Conservation (phyloP, 1,139 yeast genomes). For the Insectozyma bohioensis region DNA sequence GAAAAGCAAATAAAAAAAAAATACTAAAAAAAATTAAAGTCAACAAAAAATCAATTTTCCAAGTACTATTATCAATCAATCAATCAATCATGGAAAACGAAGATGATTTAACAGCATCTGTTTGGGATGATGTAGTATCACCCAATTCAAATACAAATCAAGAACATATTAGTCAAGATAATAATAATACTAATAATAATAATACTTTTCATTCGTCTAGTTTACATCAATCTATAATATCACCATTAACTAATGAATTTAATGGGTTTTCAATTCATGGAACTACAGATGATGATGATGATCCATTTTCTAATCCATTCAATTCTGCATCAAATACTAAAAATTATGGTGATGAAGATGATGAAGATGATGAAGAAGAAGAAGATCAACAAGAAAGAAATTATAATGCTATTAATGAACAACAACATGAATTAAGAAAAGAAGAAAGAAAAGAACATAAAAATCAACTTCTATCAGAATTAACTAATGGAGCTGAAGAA, state of each 20-base stretch:
- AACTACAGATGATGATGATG: no score
- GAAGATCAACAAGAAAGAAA: constrained; percentile 16
- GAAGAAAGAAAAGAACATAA: constrained; percentile 39
- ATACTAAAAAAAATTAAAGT: no score
- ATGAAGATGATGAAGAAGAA: constrained; percentile 21
- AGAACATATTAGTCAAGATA: neutral
- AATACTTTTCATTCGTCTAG: constrained; percentile 11
- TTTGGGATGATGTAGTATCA: constrained; percentile 39
- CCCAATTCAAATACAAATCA: constrained; percentile 15
- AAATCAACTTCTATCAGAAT: constrained; percentile 34
- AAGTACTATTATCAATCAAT: neutral
- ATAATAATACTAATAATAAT: constrained; percentile 7
- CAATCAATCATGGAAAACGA: constrained; percentile 27
- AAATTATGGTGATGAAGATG: constrained; percentile 13
- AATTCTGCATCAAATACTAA: neutral
- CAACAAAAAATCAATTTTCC: neutral
- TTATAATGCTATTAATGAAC: constrained; percentile 28
- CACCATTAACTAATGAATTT: constrained; percentile 27
- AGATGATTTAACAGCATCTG: constrained; percentile 38
- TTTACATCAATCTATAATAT: constrained; percentile 16
- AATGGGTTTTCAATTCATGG: constrained; percentile 22
- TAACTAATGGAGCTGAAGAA: constrained; percentile 33
- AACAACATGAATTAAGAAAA: constrained; percentile 30
- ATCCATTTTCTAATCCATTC: constrained; percentile 18
- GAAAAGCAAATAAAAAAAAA: no score